phyloP scores from a whole-genome alignment of 179 eudicot species.

The Silene coronaria region DNA sequence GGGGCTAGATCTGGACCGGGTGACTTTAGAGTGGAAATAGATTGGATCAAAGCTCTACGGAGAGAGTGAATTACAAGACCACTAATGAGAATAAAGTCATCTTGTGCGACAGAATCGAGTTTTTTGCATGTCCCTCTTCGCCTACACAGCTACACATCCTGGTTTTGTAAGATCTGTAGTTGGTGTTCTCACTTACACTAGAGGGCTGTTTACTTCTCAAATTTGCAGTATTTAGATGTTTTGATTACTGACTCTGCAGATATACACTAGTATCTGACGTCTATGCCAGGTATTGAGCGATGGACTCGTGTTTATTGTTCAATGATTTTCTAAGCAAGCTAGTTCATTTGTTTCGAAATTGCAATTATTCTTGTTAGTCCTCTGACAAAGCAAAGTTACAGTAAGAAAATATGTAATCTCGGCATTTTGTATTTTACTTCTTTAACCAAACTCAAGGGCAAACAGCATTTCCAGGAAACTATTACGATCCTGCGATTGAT shows the following conservation, averaged over 20 bases:
- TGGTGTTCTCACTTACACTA: background rate
- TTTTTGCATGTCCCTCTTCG: background rate
- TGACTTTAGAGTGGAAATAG: slow-evolving; percentile 76
- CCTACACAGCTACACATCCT: background rate
- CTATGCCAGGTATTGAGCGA: background rate
- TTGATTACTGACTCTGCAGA: background rate
- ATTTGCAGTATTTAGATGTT: background rate
- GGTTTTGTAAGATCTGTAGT: background rate
- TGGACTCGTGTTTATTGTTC: background rate
- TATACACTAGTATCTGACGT: background rate
- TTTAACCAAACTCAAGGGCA: background rate
- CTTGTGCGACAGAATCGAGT: slow-evolving; percentile 5
- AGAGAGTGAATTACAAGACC: slow-evolving; percentile 24
- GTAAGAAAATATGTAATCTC: too few species aligned
- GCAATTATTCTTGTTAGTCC: too few species aligned
- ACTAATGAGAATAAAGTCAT: slow-evolving; percentile 15
- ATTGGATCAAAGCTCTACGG: slow-evolving; percentile 90
- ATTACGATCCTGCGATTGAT: background rate
- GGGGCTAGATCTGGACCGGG: slow-evolving; percentile 83
- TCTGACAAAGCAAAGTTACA: too few species aligned
- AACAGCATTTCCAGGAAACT: background rate
- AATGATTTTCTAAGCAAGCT: background rate
- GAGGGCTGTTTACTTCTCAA: slow-evolving; percentile 3
- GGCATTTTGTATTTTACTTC: too few species aligned
- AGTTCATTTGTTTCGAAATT: background rate